These are phyloP conservation scores for Coemansia guatemalensis DNA, from an alignment of 192 early-diverging fungal species.

Conservation along the genomic window DNA sequence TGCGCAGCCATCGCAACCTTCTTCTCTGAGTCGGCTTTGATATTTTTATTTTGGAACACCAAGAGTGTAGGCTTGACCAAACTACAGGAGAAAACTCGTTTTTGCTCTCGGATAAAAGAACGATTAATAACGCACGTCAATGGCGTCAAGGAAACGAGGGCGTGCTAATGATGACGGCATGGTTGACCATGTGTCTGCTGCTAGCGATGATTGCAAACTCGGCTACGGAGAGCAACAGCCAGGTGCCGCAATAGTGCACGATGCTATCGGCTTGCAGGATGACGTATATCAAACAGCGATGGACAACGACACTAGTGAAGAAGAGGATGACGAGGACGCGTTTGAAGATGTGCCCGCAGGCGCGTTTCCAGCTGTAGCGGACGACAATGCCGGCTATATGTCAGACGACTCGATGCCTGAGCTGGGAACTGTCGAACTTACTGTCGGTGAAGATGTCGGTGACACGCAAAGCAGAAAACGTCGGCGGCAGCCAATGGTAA, in stretches of 20 bases:
- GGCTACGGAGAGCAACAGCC: not conserved
- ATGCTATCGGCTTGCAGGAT: not conserved
- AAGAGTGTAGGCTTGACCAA: not conserved
- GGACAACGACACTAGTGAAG: not conserved
- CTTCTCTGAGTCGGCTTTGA: not conserved
- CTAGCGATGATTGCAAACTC: not conserved
- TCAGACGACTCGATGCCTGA: constrained; percentile 33
- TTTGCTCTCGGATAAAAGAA: not conserved
- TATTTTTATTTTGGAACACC: not conserved
- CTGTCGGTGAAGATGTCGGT: constrained; percentile 15
- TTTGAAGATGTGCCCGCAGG: constrained; percentile 12
- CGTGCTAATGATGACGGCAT: constrained; percentile 17
- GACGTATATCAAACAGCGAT: not conserved
- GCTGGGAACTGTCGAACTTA: constrained; percentile 48
- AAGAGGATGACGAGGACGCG: not conserved
- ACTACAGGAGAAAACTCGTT: no score
- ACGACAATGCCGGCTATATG: constrained; percentile 11
- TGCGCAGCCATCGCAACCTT: not conserved
- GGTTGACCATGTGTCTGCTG: constrained; percentile 20
- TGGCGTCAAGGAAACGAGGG: not conserved
- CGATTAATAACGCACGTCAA: not conserved
- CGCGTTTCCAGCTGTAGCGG: not conserved
- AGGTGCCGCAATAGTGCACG: not conserved
- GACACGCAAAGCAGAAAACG: not conserved
- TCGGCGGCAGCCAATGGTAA: constrained; percentile 22